Evolutionary conservation across 2,329 filamentous ascomycete genomes (phyloP).

Genomic region (Epichloe sibirici): DNA sequence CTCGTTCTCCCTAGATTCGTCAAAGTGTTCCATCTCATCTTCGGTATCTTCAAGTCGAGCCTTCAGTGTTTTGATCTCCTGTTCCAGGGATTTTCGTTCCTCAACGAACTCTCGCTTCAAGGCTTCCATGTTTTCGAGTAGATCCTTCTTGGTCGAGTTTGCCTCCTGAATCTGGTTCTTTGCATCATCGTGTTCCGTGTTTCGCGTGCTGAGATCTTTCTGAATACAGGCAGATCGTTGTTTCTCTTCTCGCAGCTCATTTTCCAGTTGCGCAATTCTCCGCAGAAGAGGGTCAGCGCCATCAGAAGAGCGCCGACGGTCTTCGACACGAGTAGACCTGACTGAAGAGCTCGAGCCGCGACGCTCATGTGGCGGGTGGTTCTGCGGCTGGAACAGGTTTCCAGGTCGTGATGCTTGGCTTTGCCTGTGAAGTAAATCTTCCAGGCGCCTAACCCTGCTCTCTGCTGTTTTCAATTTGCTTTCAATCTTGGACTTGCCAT

Average conservation of each 20-base stretch:
- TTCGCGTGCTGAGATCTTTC: slow-evolving; percentile 51
- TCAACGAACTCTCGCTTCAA: slow-evolving; percentile 78
- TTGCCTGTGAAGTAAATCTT: slow-evolving; percentile 85
- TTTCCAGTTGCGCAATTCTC: slow-evolving; percentile 55
- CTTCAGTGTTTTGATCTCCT: slow-evolving; percentile 66
- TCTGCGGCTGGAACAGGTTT: slow-evolving; percentile 40
- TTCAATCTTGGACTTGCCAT: slow-evolving; percentile 66
- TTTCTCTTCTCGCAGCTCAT: slow-evolving; percentile 62
- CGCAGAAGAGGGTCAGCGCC: slow-evolving; percentile 33
- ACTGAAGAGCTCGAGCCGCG: slow-evolving; percentile 38
- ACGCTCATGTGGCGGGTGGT: slow-evolving; percentile 34
- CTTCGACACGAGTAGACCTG: slow-evolving; percentile 30
- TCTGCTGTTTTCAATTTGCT: slow-evolving; percentile 70
- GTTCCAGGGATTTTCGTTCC: slow-evolving; percentile 72
- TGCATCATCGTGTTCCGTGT: slow-evolving; percentile 45
- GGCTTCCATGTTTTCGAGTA: slow-evolving; percentile 89
- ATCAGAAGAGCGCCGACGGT: slow-evolving; percentile 35
- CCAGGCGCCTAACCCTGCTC: slow-evolving; percentile 79
- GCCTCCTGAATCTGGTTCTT: slow-evolving; percentile 68
- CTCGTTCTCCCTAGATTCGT: slow-evolving; percentile 75
- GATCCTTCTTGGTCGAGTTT: slow-evolving; percentile 83
- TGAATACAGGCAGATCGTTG: slow-evolving; percentile 55
- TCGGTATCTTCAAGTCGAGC: slow-evolving; percentile 76
- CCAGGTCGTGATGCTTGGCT: slow-evolving; percentile 44
- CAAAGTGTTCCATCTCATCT: slow-evolving; percentile 77